Evolutionary conservation across 83 land plant genomes (phyloP).

Genomic region (Picea engelmannii): DNA sequence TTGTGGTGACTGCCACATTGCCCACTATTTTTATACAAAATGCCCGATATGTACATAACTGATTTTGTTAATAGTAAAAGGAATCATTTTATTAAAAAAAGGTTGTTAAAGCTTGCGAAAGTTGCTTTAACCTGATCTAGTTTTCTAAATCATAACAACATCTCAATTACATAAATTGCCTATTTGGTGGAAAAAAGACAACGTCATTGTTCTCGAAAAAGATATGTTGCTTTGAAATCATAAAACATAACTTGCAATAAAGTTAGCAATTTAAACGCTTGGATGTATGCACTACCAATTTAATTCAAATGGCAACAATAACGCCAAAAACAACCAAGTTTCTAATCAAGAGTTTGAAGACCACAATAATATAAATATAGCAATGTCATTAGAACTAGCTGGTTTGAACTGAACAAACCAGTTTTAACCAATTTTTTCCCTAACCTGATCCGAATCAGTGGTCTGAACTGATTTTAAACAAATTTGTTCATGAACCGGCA

Average conservation of each 20-base stretch:
- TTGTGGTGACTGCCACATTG: too few relatives aligned
- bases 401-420: too few relatives aligned
- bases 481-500: too few relatives aligned
- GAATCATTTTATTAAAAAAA: too few relatives aligned
- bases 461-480: too few relatives aligned
- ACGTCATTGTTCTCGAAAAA: not conserved
- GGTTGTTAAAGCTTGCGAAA: not conserved
- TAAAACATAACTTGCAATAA: not conserved
- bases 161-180: not conserved
- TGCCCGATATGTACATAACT: too few relatives aligned
- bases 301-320: too few relatives aligned
- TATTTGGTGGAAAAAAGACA: not conserved
- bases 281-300: not conserved
- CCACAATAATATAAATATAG: not conserved
- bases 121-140: not conserved
- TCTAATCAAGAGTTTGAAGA: not conserved
- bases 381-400: too few relatives aligned
- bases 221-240: conserved; percentile 1
- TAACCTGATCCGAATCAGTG: too few relatives aligned
- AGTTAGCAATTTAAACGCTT: not conserved
- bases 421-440: too few relatives aligned
- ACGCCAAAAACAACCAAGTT: conserved; percentile 1
- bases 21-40: too few relatives aligned
- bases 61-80: too few relatives aligned
- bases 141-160: not conserved